Percentiles rank a stretch among this genome's conserved stretches.
Evolutionary conservation across 495 filamentous ascomycete genomes (phyloP).

Genomic region (Penicillium argentinense): DNA sequence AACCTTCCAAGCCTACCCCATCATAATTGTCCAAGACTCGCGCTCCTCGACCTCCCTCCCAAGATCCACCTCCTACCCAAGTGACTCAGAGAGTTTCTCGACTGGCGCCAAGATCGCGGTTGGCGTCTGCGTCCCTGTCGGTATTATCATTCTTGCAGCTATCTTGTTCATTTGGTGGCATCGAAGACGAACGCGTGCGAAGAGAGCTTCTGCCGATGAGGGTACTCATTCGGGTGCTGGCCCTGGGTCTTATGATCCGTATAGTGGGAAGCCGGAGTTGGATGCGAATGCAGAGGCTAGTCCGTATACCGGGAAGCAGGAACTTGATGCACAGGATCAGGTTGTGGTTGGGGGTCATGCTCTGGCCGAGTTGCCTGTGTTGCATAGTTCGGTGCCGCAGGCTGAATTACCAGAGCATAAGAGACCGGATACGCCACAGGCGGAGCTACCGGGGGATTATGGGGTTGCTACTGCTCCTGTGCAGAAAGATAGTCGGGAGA

Average conservation of each 20-base stretch:
- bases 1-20: constrained; percentile 6
- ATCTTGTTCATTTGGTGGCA: constrained; percentile 11
- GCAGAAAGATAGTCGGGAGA: neutral
- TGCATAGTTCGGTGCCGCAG: neutral
- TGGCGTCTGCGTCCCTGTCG: constrained; percentile 11
- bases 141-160: constrained; percentile 5
- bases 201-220: neutral
- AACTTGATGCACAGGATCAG: constrained; percentile 2
- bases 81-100: neutral
- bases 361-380: constrained; percentile 4
- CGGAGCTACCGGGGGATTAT: constrained; percentile 3
- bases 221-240: neutral
- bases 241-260: neutral
- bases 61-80: neutral
- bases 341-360: neutral
- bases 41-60: neutral
- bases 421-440: constrained; percentile 7
- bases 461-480: neutral
- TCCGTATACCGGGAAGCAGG: neutral
- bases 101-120: constrained; percentile 14
- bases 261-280: constrained; percentile 8
- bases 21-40: constrained; percentile 12
- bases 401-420: neutral
- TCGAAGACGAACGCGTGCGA: constrained; percentile 1
- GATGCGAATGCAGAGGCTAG: neutral